Evolutionary conservation across 306 rosid species (phyloP), one percentile per base, ranked within the genome.

Genomic region (Prinsepia uniflora): DNA sequence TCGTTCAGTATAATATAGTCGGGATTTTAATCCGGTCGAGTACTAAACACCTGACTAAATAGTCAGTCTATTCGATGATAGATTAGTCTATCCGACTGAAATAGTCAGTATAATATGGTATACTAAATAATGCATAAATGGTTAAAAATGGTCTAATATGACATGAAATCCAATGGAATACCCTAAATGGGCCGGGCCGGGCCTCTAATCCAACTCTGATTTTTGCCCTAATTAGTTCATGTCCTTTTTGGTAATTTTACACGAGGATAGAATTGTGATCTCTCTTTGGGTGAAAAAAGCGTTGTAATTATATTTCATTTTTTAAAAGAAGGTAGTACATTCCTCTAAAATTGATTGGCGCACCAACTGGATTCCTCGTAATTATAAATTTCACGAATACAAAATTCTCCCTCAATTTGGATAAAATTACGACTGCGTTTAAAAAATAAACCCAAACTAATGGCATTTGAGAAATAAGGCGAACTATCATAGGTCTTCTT

Each of bases 401-500:
- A 12, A 14, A 59, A 59, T 6, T 59, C 1, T 36, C 76, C 81
- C 10, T 39, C 36, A 72, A 58, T 7, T 78, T 65, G 45, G 13
- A 57, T 3, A 40, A 6, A 78, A 72, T 77, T 77, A 72, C 77
- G 13, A 20, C 7, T 48, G 42, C 12, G 4, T 20, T 50, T 7
- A 15, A n/a, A n/a, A 9, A 5, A 64, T 55, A 44, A 65, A 65
- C 48, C 76, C 55, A 63, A 39, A 52, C 0, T 11, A 65, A 66
- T 36, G 47, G 63, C 54, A 67, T 42, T 11, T 30, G 48, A 18
- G 58, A 67, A 54, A 56, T 47, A 49, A 47, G 41, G 53, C 36
- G 12, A 20, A 67, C 18, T 10, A 17, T 22, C 12, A 20, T 22
- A 61, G 36, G 57, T 41, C 8, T 17, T 68, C 80, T 61, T 69